A percentile compares a stretch with the other conserved stretches of the same genome.
Evolutionary conservation across 2,329 filamentous ascomycete genomes (phyloP).

Genomic region (Claviceps purpurea): DNA sequence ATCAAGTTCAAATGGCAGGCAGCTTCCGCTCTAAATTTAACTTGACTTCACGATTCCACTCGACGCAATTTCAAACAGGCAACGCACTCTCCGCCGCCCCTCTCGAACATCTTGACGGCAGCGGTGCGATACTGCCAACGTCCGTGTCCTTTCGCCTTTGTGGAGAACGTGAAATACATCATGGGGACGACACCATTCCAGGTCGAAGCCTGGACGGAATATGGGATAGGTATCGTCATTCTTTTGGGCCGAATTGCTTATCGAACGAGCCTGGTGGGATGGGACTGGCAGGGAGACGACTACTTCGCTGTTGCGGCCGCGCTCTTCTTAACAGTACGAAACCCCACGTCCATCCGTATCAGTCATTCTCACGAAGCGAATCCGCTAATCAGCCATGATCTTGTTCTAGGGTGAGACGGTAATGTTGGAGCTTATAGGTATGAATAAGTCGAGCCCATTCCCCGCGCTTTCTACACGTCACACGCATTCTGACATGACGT

Average conservation of each 20-base stretch:
- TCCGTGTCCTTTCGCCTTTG: background rate
- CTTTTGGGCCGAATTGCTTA: constrained; percentile 26
- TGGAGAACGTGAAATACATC: background rate
- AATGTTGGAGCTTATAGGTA: constrained; percentile 23
- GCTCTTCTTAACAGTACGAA: constrained; percentile 25
- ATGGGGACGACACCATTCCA: constrained; percentile 25
- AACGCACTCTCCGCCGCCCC: background rate
- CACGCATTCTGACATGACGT: background rate
- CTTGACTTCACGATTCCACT: background rate
- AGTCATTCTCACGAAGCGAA: background rate
- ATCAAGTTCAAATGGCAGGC: background rate
- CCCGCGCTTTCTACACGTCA: background rate
- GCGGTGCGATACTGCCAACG: background rate
- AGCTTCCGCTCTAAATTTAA: background rate
- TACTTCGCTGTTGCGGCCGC: constrained; percentile 24
- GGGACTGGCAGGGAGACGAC: constrained; percentile 29
- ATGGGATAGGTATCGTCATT: constrained; percentile 23
- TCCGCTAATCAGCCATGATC: background rate
- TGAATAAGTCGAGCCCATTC: background rate
- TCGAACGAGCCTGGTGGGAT: constrained; percentile 24
- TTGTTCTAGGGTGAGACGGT: constrained; percentile 10
- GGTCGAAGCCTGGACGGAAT: constrained; percentile 30
- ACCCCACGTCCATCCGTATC: background rate
- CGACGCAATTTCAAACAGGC: background rate
- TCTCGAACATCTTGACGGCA: background rate